These are phyloP conservation scores for Chenopodium formosanum DNA, from an alignment of 148 eudicot species.

Conservation along the genomic window DNA sequence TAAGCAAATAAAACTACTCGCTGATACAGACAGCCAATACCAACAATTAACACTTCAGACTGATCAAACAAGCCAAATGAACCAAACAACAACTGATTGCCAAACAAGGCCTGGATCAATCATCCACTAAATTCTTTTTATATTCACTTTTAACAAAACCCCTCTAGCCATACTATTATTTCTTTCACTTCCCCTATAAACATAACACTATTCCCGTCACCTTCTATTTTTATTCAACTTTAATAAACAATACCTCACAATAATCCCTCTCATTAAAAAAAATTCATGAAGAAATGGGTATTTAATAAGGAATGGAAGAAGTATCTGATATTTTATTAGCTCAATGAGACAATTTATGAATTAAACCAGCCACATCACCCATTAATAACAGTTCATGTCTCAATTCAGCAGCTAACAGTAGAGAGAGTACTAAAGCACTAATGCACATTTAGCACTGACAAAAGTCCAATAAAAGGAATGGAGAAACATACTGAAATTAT, in stretches of 20 bases:
- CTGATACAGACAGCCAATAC: neutral
- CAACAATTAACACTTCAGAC: neutral
- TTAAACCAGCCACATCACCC: neutral
- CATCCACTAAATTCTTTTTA: too few species aligned
- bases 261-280: too few species aligned
- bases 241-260: too few species aligned
- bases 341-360: neutral
- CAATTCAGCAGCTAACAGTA: neutral
- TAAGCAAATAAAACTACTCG: neutral
- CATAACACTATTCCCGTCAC: too few species aligned
- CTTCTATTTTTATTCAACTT: too few species aligned
- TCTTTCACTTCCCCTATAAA: too few species aligned
- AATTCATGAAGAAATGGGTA: too few species aligned
- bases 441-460: neutral
- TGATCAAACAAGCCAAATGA: neutral
- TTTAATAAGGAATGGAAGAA: too few species aligned
- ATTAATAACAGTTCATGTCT: neutral
- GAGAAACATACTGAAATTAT: neutral
- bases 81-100: neutral
- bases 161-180: too few species aligned
- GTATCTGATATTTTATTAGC: neutral
- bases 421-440: neutral
- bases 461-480: neutral
- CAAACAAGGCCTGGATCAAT: neutral
- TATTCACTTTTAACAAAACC: too few species aligned